Evolutionary conservation across 768 basidiomycete genomes (phyloP).

Genomic region (Dioszegia aurantiaca): DNA sequence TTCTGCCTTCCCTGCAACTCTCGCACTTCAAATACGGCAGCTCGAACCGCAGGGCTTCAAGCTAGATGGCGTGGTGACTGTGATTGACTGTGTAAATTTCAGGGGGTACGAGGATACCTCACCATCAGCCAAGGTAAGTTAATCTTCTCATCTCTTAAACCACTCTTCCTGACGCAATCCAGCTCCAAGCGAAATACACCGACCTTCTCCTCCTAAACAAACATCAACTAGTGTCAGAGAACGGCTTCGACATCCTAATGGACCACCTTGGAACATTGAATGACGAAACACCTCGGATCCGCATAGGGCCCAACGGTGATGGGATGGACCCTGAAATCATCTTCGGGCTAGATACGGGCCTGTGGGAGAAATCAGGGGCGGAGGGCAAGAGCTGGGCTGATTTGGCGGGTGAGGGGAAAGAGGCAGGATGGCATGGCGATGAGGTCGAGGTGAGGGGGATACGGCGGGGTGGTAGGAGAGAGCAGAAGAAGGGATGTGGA

Average conservation of each 20-base stretch:
- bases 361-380: conserved; percentile 57
- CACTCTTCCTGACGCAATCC: conserved; percentile 40
- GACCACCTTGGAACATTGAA: conserved; percentile 88
- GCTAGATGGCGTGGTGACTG: conserved; percentile 86
- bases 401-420: conserved; percentile 15
- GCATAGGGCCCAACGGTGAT: conserved; percentile 59
- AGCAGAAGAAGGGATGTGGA: conserved; percentile 16
- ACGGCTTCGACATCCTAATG: conserved; percentile 72
- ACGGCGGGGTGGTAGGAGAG: conserved; percentile 55
- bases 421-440: conserved; percentile 61
- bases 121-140: conserved; percentile 82
- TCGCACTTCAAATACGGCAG: conserved; percentile 90
- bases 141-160: neutral
- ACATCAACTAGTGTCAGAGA: conserved; percentile 76
- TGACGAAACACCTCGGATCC: conserved; percentile 81
- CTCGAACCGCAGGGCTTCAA: conserved; percentile 78
- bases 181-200: conserved; percentile 74
- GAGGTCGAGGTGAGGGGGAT: conserved; percentile 82
- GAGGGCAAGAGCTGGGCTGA: conserved; percentile 37
- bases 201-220: conserved; percentile 92
- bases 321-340: conserved; percentile 72
- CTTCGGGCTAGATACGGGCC: conserved; percentile 84
- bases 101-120: conserved; percentile 87
- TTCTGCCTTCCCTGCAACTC: conserved; percentile 90
- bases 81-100: conserved; percentile 76